phyloP scores from a whole-genome alignment of 352 stramenopile species.

The Plasmopara muralis region DNA sequence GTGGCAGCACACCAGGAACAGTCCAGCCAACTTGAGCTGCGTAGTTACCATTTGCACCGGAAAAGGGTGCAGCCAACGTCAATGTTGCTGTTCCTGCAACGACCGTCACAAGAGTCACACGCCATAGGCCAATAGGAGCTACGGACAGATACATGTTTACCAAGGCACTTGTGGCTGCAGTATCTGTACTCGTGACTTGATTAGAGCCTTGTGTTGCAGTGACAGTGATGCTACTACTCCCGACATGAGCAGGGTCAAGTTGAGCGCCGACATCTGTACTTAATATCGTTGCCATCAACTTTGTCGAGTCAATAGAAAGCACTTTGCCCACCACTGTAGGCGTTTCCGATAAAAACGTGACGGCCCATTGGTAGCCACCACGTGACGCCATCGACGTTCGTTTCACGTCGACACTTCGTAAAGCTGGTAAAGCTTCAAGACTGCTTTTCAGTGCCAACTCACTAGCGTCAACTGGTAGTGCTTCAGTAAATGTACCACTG shows the following conservation, averaged over 20 bases:
- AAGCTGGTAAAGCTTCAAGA: constrained; percentile 42
- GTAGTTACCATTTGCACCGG: constrained; percentile 30
- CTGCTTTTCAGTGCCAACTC: constrained; percentile 59
- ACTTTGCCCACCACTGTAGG: constrained; percentile 34
- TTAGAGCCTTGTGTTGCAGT: constrained; percentile 21
- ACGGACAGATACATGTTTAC: constrained; percentile 57
- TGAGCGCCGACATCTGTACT: constrained; percentile 31
- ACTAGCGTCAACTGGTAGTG: constrained; percentile 43
- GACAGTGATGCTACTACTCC: constrained; percentile 30
- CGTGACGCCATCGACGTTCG: constrained; percentile 30
- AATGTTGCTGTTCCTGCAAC: constrained; percentile 30
- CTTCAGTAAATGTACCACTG: constrained; percentile 35
- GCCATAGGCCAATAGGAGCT: constrained; percentile 31
- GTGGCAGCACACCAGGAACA: constrained; percentile 46
- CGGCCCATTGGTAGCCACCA: constrained; percentile 66
- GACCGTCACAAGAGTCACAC: constrained; percentile 33
- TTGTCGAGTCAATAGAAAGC: constrained; percentile 33
- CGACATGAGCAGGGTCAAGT: constrained; percentile 36
- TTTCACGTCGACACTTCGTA: constrained; percentile 77
- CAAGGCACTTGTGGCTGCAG: constrained; percentile 25
- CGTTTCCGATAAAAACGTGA: constrained; percentile 65
- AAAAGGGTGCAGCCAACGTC: constrained; percentile 42
- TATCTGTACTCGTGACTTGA: constrained; percentile 35
- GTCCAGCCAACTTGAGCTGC: constrained; percentile 50
- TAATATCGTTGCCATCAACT: constrained; percentile 30